These are phyloP conservation scores for Trichoderma pleuroti DNA, from an alignment of 2,329 filamentous ascomycete species.

Conservation along the genomic window DNA sequence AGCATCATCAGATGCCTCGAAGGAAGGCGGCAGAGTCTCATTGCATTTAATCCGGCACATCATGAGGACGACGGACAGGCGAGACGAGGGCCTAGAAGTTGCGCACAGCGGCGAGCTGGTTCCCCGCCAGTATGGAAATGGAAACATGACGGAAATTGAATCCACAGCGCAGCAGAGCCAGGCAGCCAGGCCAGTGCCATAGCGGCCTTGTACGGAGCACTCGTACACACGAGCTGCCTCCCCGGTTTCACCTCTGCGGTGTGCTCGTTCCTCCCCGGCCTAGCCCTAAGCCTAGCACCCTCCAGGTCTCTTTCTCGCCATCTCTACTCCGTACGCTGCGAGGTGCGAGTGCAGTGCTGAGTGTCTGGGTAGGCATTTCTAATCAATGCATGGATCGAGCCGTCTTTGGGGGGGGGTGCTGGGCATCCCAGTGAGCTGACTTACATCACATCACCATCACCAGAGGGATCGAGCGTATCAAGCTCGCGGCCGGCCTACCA, in stretches of 20 bases:
- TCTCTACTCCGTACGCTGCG: neutral
- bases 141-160: too few species aligned
- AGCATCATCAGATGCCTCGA: neutral
- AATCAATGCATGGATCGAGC: slow-evolving; percentile 2
- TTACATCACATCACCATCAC: slow-evolving; percentile 13
- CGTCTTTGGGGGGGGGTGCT: neutral
- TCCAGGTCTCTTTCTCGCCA: neutral
- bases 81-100: neutral
- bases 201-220: neutral
- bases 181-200: neutral
- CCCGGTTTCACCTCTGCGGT: neutral
- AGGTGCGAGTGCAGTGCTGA: neutral
- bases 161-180: neutral
- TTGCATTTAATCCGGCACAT: neutral
- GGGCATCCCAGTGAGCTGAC: neutral
- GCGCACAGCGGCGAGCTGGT: neutral
- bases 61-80: neutral
- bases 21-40: slow-evolving; percentile 5
- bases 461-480: neutral
- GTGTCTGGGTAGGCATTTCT: neutral
- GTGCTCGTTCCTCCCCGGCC: neutral
- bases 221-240: neutral
- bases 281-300: neutral
- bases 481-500: neutral
- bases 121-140: neutral